Percentiles rank a stretch among this genome's conserved stretches.
Evolutionary conservation across 208 protist genomes (phyloP).

Genomic region (Trypanosoma lewisi): DNA sequence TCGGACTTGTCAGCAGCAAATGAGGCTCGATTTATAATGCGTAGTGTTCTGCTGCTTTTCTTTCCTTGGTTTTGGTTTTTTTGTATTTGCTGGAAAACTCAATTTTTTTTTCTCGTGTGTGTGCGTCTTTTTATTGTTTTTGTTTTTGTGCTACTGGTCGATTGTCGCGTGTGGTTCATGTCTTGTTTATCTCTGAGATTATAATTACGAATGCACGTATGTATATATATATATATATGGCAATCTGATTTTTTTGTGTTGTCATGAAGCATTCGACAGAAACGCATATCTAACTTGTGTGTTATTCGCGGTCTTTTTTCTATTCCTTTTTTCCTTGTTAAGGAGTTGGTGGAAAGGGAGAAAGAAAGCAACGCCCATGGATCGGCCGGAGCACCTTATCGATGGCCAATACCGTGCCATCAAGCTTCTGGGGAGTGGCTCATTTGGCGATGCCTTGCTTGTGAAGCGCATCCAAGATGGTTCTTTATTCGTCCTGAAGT

Average conservation of each 20-base stretch:
- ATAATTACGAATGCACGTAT: not conserved
- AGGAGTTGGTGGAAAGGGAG: too few relatives aligned
- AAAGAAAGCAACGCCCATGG: constrained; percentile 10
- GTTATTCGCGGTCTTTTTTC: not conserved
- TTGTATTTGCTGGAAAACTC: too few relatives aligned
- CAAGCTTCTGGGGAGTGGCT: constrained; percentile 34
- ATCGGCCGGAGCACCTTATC: not conserved
- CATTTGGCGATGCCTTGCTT: constrained; percentile 49
- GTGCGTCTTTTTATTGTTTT: not conserved
- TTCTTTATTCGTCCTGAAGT: constrained; percentile 51
- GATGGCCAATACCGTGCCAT: constrained; percentile 19
- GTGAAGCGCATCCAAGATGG: constrained; percentile 26
- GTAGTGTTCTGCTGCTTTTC: too few relatives aligned
- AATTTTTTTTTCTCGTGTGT: not conserved
- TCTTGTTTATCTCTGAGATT: not conserved
- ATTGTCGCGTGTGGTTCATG: not conserved
- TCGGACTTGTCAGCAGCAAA: constrained; percentile 50
- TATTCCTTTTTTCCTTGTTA: too few relatives aligned
- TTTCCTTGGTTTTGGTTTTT: constrained; percentile 3
- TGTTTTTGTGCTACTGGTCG: too few relatives aligned
- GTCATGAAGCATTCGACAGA: too few relatives aligned
- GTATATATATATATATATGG: constrained; percentile 11
- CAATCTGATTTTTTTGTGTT: not conserved
- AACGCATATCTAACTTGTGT: too few relatives aligned
- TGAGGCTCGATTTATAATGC: constrained; percentile 61